Evolutionary conservation across 2,329 filamentous ascomycete species (phyloP).

Genomic region (Bertia moriformis): DNA sequence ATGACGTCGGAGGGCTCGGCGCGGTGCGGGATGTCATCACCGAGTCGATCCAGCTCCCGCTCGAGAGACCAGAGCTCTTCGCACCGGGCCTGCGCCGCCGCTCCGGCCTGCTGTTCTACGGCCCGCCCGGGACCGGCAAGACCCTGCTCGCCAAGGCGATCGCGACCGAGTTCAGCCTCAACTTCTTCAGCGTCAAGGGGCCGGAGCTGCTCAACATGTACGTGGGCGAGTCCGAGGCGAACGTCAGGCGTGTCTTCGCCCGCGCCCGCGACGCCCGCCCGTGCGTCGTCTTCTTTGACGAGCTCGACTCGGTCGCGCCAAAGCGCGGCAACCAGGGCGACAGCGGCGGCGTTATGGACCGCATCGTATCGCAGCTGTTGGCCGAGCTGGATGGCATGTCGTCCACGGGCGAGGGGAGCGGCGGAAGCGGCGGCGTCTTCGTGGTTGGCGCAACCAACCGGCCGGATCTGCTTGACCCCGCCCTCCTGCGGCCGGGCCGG

Average conservation of each 20-base stretch:
- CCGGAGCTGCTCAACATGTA: slow-evolving; percentile 92
- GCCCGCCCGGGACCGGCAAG: slow-evolving; percentile 81
- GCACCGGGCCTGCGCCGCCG: slow-evolving; percentile 97
- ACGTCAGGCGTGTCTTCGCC: slow-evolving; percentile 79
- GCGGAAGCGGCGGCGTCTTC: slow-evolving; percentile 53
- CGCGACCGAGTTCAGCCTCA: slow-evolving; percentile 82
- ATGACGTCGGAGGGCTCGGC: slow-evolving; percentile 81
- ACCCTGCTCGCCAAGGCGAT: slow-evolving; percentile 87
- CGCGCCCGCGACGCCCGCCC: slow-evolving; percentile 72
- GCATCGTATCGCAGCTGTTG: slow-evolving; percentile 86
- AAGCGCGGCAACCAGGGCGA: slow-evolving; percentile 44
- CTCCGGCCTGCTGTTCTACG: slow-evolving; percentile 83
- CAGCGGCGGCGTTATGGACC: slow-evolving; percentile 93
- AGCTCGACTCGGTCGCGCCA: slow-evolving; percentile 90
- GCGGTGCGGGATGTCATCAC: slow-evolving; percentile 95
- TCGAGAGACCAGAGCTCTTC: slow-evolving; percentile 84
- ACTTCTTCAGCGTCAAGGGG: slow-evolving; percentile 88
- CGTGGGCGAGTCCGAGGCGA: slow-evolving; percentile 85
- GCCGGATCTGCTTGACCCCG: slow-evolving; percentile 82
- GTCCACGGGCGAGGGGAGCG: slow-evolving; percentile 15
- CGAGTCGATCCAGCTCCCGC: slow-evolving; percentile 86
- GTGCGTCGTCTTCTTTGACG: slow-evolving; percentile 87
- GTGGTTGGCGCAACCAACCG: slow-evolving; percentile 94
- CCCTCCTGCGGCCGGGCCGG: slow-evolving; percentile 71
- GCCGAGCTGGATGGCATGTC: slow-evolving; percentile 85